Base-by-base conservation (phyloP, 2,329 filamentous ascomycete species). In the Colletotrichum godetiae region DNA sequence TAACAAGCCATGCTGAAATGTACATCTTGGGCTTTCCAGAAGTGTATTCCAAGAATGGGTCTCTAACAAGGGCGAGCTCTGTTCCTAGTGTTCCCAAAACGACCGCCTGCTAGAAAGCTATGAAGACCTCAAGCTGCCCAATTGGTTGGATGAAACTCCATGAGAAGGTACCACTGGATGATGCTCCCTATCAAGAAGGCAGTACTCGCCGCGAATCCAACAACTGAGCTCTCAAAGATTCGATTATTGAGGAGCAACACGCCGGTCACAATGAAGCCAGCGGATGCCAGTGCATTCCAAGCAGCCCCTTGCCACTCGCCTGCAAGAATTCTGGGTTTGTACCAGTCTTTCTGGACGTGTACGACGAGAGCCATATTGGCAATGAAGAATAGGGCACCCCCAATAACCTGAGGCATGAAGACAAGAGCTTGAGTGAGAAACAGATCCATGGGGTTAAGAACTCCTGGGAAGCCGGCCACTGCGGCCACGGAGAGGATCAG, bases 151-250 rank as follows among this genome's bases (percentile, higher is more conserved):
- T 60, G 58, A 7, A 60, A 60, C 22, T 60, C 33, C 58, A 60
- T 60, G n/a, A 60, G 58, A 1, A 42, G 13, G n/a, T 67, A 61
- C 65, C 65, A 61, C 35, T 67, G 65, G 27, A 67, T 61, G 29
- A 61, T 13, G 31, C 56, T 53, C 3, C 64, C 65, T 12, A 53
- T 11, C 0, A 67, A 22, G 12, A 61, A 61, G 0, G 56, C n/a
- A 11, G 5, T 49, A 29, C 56, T 61, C 1, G 19, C 65, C 8
- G 11, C 31, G 10, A 61, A 42, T 24, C 33, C 8, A 4, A 29
- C 22, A 10, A 42, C 22, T 5, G 58, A 42, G 33, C 46, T 55
- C 7, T 24, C 59, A 3, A 22, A 42, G 5, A 64, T 49, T 6
- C 56, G 1, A 11, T 46, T 46, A 5, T 15, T n/a, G 11, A 64